phyloP scores from a whole-genome alignment of 2,329 filamentous ascomycete genomes.

The Fusarium sublunatum region DNA sequence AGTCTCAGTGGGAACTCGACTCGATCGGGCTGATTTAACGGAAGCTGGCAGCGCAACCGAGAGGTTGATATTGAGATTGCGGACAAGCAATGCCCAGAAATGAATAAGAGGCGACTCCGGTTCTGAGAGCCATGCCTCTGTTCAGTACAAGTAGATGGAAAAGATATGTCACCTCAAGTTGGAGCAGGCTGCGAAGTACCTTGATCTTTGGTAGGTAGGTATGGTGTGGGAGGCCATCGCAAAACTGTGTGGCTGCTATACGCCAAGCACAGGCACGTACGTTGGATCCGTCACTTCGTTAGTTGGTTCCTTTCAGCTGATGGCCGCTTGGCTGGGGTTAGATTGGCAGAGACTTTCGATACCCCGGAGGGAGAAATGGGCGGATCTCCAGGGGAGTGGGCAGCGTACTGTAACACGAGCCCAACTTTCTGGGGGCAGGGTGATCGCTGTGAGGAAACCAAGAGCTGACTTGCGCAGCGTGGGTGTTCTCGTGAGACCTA shows the following conservation, averaged over 20 bases:
- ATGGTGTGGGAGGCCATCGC: constrained; percentile 43
- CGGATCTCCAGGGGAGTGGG: no score
- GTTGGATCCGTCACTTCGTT: neutral
- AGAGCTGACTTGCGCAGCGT: constrained; percentile 7
- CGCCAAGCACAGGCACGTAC: constrained; percentile 34
- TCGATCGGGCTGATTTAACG: constrained; percentile 14
- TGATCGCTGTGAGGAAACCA: neutral
- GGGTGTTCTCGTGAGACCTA: constrained; percentile 16
- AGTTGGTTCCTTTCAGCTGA: constrained; percentile 31
- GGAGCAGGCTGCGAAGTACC: constrained; percentile 33
- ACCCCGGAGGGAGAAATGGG: constrained; percentile 19
- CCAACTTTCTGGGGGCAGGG: neutral
- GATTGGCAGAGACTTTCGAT: constrained; percentile 38
- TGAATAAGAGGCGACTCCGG: constrained; percentile 8
- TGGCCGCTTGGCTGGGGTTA: constrained; percentile 32
- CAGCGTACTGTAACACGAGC: neutral
- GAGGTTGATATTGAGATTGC: constrained; percentile 15
- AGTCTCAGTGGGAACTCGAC: constrained; percentile 9
- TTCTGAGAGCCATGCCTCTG: constrained; percentile 37
- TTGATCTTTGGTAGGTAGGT: no score
- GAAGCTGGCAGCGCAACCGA: constrained; percentile 11
- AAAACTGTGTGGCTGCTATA: constrained; percentile 40
- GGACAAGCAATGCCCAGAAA: constrained; percentile 31
- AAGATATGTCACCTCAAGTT: constrained; percentile 31
- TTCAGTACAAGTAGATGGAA: constrained; percentile 11